These are phyloP conservation scores for Phaeophleospora eucalypticola DNA, from an alignment of 2,329 filamentous ascomycete species.

Conservation along the genomic window DNA sequence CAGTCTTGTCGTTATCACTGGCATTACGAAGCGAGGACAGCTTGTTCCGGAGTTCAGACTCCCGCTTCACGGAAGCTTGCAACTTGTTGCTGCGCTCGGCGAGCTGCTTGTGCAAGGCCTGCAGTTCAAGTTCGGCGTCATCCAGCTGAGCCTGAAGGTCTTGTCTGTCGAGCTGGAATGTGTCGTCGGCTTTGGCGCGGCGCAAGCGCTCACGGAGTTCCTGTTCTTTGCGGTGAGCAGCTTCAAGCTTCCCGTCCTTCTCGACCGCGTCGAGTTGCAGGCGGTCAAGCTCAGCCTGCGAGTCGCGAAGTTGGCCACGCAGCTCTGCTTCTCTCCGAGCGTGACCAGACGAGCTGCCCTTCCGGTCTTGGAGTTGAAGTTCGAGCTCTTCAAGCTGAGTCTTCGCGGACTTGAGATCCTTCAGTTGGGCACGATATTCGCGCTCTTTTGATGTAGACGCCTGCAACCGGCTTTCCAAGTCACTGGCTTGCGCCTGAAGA, in stretches of 20 bases:
- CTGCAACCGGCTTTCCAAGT: slow-evolving; percentile 28
- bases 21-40: slow-evolving; percentile 25
- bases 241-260: slow-evolving; percentile 38
- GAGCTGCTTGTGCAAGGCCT: slow-evolving; percentile 36
- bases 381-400: slow-evolving; percentile 33
- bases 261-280: slow-evolving; percentile 40
- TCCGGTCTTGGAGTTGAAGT: slow-evolving; percentile 46
- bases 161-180: slow-evolving; percentile 35
- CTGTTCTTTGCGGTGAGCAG: slow-evolving; percentile 40
- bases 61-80: slow-evolving; percentile 28
- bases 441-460: slow-evolving; percentile 31
- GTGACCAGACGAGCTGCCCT: slow-evolving; percentile 34
- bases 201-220: slow-evolving; percentile 32
- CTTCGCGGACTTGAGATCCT: slow-evolving; percentile 30
- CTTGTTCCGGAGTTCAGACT: slow-evolving; percentile 35
- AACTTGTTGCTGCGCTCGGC: slow-evolving; percentile 30
- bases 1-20: slow-evolving; percentile 17
- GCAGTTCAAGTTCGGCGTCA: slow-evolving; percentile 39
- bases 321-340: slow-evolving; percentile 39
- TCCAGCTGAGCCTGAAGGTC: slow-evolving; percentile 37
- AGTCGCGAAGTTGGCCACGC: slow-evolving; percentile 32
- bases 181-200: slow-evolving; percentile 27
- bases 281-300: slow-evolving; percentile 31
- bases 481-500: slow-evolving; percentile 55
- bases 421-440: slow-evolving; percentile 35